These are phyloP conservation scores for Arabis hirsuta DNA, from an alignment of 345 rosid species.

Conservation along the genomic window DNA sequence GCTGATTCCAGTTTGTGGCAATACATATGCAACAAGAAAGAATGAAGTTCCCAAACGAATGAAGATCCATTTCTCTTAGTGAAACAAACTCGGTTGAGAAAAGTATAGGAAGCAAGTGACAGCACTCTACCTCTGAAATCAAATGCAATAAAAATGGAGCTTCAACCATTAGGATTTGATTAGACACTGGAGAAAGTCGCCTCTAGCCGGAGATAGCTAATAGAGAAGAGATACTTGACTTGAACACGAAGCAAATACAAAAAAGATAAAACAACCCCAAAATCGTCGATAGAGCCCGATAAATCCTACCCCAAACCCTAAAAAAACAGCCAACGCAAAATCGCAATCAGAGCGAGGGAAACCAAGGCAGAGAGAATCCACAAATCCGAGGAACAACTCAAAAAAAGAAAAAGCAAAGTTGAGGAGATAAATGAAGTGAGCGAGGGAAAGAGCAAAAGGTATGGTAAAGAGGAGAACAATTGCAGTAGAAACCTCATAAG, in stretches of 20 bases:
- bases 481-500: constrained; percentile 30
- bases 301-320: neutral
- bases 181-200: neutral
- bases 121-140: neutral
- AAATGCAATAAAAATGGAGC: neutral
- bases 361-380: neutral
- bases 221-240: constrained; percentile 32
- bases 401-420: too few relatives aligned
- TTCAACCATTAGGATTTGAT: neutral
- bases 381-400: neutral
- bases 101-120: neutral
- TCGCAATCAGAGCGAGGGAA: constrained; percentile 21
- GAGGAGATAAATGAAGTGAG: neutral
- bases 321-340: neutral
- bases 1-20: too few relatives aligned
- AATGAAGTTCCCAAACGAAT: too few relatives aligned
- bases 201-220: neutral
- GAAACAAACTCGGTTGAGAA: too few relatives aligned
- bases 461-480: neutral
- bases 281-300: neutral
- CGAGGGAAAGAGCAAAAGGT: neutral
- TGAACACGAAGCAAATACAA: constrained; percentile 33
- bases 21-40: too few relatives aligned
- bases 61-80: neutral
- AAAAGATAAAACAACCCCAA: neutral